Base-by-base conservation (phyloP, 345 rosid genomes). In the Rubroshorea leprosula region DNA sequence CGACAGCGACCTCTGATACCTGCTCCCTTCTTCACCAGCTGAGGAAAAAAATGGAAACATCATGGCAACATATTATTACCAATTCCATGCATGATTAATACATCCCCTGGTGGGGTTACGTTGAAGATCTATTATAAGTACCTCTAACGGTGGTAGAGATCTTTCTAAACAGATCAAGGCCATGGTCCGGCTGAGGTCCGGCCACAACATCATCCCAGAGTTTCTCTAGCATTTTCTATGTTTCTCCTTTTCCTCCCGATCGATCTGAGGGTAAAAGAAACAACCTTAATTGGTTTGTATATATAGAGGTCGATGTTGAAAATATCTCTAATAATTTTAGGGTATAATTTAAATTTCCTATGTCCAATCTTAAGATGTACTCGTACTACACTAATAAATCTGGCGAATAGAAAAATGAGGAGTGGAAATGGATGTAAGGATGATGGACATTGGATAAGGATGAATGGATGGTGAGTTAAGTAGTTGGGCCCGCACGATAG, bases 121-220 rank as follows among this genome's bases (percentile, higher is more conserved):
- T n/a, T n/a, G n/a, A n/a, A n/a, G n/a, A n/a, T n/a, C n/a, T n/a
- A n/a, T n/a, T n/a, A n/a, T n/a, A n/a, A n/a, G n/a, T n/a, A n/a
- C n/a, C n/a, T n/a, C n/a, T n/a, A n/a, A n/a, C 41, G 6, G 41
- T 76, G 57, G 87, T 54, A 48, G 80, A 63, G 81, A 84, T 72
- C 62, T 84, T 84, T 58, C 97, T 79, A 55, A 89, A 89, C 64
- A 64, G 71, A 52, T 78, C 93, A 29, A 89, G 90, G 56, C 98
- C 98, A 27, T 79, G 90, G 0, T 92, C 97, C 1, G 98, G 98
- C 57, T 68, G 93, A 62, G 98, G 98, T 13, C 98, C 98, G 0
- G 93, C 98, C 0, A 83, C 68, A 13, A 75, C 83, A 60, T 89
- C 98, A 58, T 92, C 97, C 98, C 98, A 92, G 23, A 89, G 70